Conservation (phyloP, 495 filamentous ascomycete genomes). For the Neurospora sp. region DNA sequence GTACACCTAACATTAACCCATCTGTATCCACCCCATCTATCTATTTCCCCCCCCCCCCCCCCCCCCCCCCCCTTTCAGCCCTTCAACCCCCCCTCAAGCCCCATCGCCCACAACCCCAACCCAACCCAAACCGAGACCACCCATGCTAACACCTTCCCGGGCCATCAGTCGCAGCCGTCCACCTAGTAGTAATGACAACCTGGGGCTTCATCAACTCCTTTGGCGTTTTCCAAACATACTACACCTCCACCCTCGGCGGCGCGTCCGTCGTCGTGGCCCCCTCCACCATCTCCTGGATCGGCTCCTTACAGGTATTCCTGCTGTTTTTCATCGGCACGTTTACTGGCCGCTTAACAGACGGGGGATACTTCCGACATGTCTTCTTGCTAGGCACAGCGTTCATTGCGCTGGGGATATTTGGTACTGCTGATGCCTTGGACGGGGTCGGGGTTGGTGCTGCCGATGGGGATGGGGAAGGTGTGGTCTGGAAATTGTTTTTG, state of each 20-base stretch:
- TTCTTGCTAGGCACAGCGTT: slow-evolving; percentile 31
- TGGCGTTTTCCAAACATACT: slow-evolving; percentile 75
- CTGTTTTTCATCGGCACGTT: slow-evolving; percentile 63
- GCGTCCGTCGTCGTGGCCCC: slow-evolving; percentile 28
- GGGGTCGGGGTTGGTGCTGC: slow-evolving; percentile 2
- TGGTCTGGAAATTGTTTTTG: slow-evolving; percentile 56
- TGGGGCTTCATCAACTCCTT: slow-evolving; percentile 56
- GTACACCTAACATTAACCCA: no score
- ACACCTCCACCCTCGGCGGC: slow-evolving; percentile 36
- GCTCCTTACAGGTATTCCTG: slow-evolving; percentile 62
- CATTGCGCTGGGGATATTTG: slow-evolving; percentile 59
- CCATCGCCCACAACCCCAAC: background rate
- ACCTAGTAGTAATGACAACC: slow-evolving; percentile 38
- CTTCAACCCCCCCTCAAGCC: no score
- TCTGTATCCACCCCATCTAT: no score
- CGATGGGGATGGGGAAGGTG: slow-evolving; percentile 13
- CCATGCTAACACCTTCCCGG: background rate
- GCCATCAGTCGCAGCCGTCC: slow-evolving; percentile 28
- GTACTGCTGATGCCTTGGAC: slow-evolving; percentile 51
- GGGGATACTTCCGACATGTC: slow-evolving; percentile 44
- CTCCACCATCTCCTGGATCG: slow-evolving; percentile 68
- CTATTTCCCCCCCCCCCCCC: no score
- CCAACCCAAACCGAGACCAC: no score
- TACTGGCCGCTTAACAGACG: slow-evolving; percentile 57
- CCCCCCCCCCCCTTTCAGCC: no score